These are phyloP conservation scores for Geosmithia putterillii DNA, from an alignment of 2,329 filamentous ascomycete species.

Conservation along the genomic window DNA sequence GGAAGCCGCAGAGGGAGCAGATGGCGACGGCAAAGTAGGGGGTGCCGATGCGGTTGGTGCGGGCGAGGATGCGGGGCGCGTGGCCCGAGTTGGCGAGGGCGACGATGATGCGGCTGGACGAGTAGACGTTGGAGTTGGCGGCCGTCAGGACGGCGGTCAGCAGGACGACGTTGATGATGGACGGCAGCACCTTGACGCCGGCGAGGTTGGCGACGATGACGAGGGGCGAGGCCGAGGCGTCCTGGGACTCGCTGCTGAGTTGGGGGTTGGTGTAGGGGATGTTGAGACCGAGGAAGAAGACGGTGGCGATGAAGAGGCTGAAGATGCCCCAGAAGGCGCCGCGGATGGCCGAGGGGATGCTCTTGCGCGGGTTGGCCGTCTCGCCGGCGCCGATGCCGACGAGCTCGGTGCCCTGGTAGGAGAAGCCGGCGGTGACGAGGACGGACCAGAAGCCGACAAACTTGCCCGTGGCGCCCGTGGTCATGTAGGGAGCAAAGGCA, in stretches of 20 bases:
- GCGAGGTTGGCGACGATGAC: constrained; percentile 49
- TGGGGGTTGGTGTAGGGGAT: constrained; percentile 48
- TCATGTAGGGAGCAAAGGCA: constrained; percentile 51
- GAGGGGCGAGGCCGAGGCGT: constrained; percentile 54
- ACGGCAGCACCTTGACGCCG: constrained; percentile 49
- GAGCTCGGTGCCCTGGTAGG: constrained; percentile 62
- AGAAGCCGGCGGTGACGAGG: constrained; percentile 56
- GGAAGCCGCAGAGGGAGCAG: constrained; percentile 43
- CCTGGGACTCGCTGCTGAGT: constrained; percentile 36
- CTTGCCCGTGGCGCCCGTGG: constrained; percentile 39
- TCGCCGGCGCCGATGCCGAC: constrained; percentile 72
- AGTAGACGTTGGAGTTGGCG: constrained; percentile 68
- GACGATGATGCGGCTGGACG: constrained; percentile 55
- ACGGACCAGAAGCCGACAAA: constrained; percentile 57
- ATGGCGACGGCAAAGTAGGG: constrained; percentile 48
- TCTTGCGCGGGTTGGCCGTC: constrained; percentile 58
- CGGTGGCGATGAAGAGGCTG: constrained; percentile 49
- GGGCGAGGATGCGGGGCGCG: constrained; percentile 46
- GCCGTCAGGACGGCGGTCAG: constrained; percentile 69
- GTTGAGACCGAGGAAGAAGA: constrained; percentile 62
- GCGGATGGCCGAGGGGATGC: constrained; percentile 59
- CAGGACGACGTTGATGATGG: constrained; percentile 68
- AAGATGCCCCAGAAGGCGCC: constrained; percentile 69
- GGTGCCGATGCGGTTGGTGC: constrained; percentile 48
- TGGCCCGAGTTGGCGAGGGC: constrained; percentile 52